A percentile compares a stretch with the other conserved stretches of the same genome.
These are phyloP conservation scores for Hymenoscyphus linearis DNA, from an alignment of 2,329 filamentous ascomycete genomes.

Conservation along the genomic window DNA sequence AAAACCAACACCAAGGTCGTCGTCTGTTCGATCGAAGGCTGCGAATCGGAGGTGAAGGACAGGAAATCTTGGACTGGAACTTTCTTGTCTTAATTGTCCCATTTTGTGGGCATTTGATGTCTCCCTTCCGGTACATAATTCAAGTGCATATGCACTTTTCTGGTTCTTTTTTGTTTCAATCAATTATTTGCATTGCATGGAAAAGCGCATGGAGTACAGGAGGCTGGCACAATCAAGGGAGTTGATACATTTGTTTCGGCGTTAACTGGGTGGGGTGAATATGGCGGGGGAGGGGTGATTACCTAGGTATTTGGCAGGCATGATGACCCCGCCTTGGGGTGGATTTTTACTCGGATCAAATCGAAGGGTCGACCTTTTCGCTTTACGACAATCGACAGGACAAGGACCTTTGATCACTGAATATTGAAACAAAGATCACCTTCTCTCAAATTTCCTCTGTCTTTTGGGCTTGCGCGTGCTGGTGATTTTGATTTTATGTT, in stretches of 20 bases:
- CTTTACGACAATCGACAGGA: too few relatives aligned
- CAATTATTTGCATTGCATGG: conserved; percentile 6
- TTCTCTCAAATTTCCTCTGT: too few relatives aligned
- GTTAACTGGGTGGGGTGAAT: not conserved
- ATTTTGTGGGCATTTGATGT: not conserved
- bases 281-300: not conserved
- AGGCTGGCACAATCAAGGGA: not conserved
- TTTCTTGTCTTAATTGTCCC: conserved; percentile 36
- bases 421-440: too few relatives aligned
- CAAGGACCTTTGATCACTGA: too few relatives aligned
- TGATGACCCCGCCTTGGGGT: too few relatives aligned
- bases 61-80: conserved; percentile 59
- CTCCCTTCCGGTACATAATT: not conserved
- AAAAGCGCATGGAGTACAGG: conserved; percentile 7
- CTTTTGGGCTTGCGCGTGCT: too few relatives aligned
- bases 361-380: too few relatives aligned
- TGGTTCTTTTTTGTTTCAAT: not conserved
- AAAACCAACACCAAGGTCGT: conserved; percentile 32
- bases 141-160: conserved; percentile 1
- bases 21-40: conserved; percentile 53
- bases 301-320: too few relatives aligned
- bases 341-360: too few relatives aligned
- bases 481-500: too few relatives aligned
- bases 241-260: not conserved
- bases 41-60: conserved; percentile 45